Base-by-base conservation (phyloP, 176 grass and related monocot genomes). In the Zoysia japonica region DNA sequence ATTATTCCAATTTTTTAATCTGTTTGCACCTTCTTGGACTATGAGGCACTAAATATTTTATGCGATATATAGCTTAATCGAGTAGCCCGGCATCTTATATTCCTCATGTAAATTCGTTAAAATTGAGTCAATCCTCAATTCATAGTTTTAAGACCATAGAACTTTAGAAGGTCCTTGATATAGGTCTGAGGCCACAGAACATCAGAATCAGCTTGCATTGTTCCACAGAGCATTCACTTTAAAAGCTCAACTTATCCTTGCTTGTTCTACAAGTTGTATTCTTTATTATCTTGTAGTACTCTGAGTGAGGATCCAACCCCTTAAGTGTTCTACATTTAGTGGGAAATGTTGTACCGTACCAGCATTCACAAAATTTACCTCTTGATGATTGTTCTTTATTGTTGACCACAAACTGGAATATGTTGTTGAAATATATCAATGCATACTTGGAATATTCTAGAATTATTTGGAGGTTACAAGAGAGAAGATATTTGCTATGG, bases 301-400 rank as follows among this genome's bases (percentile, higher is more conserved):
- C 11, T 65, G 28, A 28, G 39, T 65, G 43, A 77, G 64, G 45
- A 78, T 66, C 9, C 36, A 65, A 66, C 44, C 3, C 12, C 63
- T 67, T 5, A 67, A 17, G 38, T 3, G 5, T 41, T 5, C 37
- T 50, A 9, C 9, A 12, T 79, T 8, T 57, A 35, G 5, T 19
- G 9, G 13, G 5, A 43, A 54, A 28, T 28, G 28, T 28, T 28
- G 28, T 45, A 3, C 38, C 2, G 11, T 75, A 75, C 9, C 74
- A 65, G 53, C 35, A 83, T 67, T 13, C 67, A 17, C 36, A 65
- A 52, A 74, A 53, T 47, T 41, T 66, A 15, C 70, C 49, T 75
- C 3, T 17, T 44, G 36, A 43, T 75, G 52, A 28, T 65, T 47
- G 20, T 7, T 68, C 15, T 10, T 47, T 47, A 47, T 67, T 19